Percentiles rank a stretch among this genome's conserved stretches.
Conservation (phyloP, 2,329 filamentous ascomycete species). For the Colletotrichum simmondsii region DNA sequence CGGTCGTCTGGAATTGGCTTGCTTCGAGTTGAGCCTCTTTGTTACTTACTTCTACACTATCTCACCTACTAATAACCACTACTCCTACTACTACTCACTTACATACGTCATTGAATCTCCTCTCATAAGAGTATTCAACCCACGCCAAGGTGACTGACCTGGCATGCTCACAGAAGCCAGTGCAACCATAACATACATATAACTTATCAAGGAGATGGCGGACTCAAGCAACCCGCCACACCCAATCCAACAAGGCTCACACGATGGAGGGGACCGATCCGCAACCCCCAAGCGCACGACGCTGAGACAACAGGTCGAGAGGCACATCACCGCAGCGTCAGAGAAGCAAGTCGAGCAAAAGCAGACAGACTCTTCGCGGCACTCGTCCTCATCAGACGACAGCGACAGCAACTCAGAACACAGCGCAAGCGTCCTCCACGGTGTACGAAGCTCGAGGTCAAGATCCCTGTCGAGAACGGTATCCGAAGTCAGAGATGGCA, state of each 20-base stretch:
- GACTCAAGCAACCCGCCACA: background rate
- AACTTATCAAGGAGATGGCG: background rate
- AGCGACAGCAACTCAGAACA: slow-evolving; percentile 5
- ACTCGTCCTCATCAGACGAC: slow-evolving; percentile 11
- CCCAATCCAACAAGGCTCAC: background rate
- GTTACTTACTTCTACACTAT: background rate
- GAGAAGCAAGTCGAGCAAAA: slow-evolving; percentile 5
- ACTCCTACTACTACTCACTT: background rate
- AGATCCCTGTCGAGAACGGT: slow-evolving; percentile 44
- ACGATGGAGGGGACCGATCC: background rate
- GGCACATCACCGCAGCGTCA: background rate
- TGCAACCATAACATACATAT: background rate
- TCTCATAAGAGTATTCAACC: background rate
- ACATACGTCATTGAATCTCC: background rate
- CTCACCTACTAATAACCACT: background rate
- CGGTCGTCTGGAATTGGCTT: background rate
- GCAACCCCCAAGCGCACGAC: background rate
- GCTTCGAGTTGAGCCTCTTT: background rate
- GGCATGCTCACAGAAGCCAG: background rate
- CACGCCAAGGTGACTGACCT: background rate
- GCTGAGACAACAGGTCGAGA: slow-evolving; percentile 22
- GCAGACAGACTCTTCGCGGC: background rate
- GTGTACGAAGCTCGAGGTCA: background rate
- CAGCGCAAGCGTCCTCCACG: background rate
- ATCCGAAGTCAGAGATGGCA: slow-evolving; percentile 53